Conservation (phyloP, 495 filamentous ascomycete species). For the Neurospora sp. region DNA sequence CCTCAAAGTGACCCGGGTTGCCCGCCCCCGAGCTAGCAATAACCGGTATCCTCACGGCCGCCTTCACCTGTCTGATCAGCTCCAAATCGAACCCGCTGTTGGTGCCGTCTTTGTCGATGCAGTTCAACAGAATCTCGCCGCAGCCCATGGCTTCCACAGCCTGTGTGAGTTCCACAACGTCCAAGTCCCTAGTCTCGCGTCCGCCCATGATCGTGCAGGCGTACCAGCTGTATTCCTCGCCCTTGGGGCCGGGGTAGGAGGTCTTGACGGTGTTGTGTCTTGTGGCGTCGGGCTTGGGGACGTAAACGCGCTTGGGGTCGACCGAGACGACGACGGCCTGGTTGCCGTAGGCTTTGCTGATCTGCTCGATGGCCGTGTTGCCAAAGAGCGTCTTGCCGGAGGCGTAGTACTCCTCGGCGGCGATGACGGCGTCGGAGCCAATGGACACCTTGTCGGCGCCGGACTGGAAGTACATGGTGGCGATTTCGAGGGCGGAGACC, state of each 20-base stretch:
- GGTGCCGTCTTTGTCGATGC: slow-evolving; percentile 93
- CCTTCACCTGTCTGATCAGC: slow-evolving; percentile 79
- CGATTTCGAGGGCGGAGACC: slow-evolving; percentile 80
- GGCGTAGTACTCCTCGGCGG: slow-evolving; percentile 80
- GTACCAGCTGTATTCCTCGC: slow-evolving; percentile 89
- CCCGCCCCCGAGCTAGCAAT: slow-evolving; percentile 94
- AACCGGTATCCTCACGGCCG: slow-evolving; percentile 76
- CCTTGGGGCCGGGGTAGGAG: slow-evolving; percentile 54
- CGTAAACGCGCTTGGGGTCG: slow-evolving; percentile 85
- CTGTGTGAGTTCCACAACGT: slow-evolving; percentile 74
- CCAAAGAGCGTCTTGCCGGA: slow-evolving; percentile 58
- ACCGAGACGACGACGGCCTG: slow-evolving; percentile 96
- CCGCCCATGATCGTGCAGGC: slow-evolving; percentile 96
- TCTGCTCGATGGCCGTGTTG: slow-evolving; percentile 86
- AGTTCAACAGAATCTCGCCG: slow-evolving; percentile 91
- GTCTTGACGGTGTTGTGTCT: slow-evolving; percentile 71
- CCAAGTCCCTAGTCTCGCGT: slow-evolving; percentile 79
- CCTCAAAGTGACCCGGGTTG: slow-evolving; percentile 76
- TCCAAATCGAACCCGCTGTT: slow-evolving; percentile 94
- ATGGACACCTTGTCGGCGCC: slow-evolving; percentile 99
- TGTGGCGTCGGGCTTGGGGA: slow-evolving; percentile 60
- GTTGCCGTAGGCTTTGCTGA: slow-evolving; percentile 86
- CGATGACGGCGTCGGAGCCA: slow-evolving; percentile 85
- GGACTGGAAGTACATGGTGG: slow-evolving; percentile 93
- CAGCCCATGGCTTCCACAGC: slow-evolving; percentile 95